Evolutionary conservation across 2,329 filamentous ascomycete species (phyloP), one percentile per base, ranked within the genome.

Genomic region (Coleophoma eucalyptorum): DNA sequence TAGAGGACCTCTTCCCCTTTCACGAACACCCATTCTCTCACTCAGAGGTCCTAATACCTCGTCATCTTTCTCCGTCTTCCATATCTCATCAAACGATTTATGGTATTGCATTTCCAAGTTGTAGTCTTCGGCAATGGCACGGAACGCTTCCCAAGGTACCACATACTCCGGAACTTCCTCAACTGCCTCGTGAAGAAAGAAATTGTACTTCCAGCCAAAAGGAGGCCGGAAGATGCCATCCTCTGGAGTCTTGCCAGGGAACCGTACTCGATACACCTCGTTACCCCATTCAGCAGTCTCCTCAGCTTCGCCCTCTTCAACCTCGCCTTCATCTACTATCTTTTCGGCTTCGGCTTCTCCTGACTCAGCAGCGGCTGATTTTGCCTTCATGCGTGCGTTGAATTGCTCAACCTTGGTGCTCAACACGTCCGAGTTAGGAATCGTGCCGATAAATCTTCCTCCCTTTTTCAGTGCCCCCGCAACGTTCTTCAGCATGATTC

Each of bases 141-240:
- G 89, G 74, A 99, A 97, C 1, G 91, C 92, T 67, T 96, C 92
- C 93, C 94, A 99, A 0, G 94, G 94, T 1, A 99, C 94, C 1
- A 99, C 93, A 66, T 96, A 99, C 72, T 99, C 94, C 2, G 94
- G 93, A 7, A 96, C 90, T 65, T 92, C 89, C 67, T 97, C 93
- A 18, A 99, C 94, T 0, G 94, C 94, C 71, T 99, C 94, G 62
- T 94, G 86, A 50, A 99, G 83, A 69, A 91, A 96, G 75, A 96
- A 99, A 65, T 84, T 96, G 73, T 99, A 99, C 69, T 94, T 96
- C 92, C 94, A 97, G 46, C 93, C 94, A 66, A 91, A 97, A 0
- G 94, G 90, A 5, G 94, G 94, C 5, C 94, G 85, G 73, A 99
- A 99, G 32, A 94, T 79, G 48, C 94, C 94, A 66, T 97, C 90